Conservation (phyloP, 352 stramenopile species). For the Globisporangium spinosum region DNA sequence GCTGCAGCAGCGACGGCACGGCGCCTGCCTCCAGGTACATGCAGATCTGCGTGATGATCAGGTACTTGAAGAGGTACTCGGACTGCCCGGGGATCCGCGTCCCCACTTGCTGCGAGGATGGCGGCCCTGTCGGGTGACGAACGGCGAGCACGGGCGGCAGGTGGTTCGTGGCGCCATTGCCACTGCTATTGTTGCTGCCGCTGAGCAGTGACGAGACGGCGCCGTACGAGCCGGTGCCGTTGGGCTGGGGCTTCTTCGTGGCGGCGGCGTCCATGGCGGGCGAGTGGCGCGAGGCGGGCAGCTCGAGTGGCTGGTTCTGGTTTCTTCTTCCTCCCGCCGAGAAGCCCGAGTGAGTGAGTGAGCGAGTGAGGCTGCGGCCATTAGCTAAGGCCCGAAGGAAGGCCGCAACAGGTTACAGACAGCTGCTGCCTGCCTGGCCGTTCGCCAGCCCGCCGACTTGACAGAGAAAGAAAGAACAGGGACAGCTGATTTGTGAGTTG, state of each 20-base stretch:
- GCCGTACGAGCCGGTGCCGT: conserved; percentile 9
- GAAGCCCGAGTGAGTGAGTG: neutral
- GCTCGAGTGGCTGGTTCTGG: neutral
- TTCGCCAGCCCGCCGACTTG: neutral
- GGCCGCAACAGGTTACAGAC: too few species aligned
- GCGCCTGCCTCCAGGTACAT: conserved; percentile 87
- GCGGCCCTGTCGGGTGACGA: neutral
- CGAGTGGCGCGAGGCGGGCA: neutral
- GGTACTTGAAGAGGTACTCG: conserved; percentile 84
- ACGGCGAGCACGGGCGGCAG: neutral
- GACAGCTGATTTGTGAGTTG: conserved; percentile 1
- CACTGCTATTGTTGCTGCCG: neutral
- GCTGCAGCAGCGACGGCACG: conserved; percentile 76
- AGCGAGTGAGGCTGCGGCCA: neutral
- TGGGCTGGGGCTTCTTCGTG: neutral
- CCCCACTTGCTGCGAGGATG: neutral
- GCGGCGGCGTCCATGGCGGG: conserved; percentile 8
- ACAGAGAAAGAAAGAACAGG: neutral
- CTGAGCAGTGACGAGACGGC: neutral
- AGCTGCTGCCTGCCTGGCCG: too few species aligned
- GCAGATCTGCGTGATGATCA: conserved; percentile 81
- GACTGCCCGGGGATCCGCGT: conserved; percentile 19
- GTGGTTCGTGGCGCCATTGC: neutral
- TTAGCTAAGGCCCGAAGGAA: neutral
- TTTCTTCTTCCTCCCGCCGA: conserved; percentile 7